Evolutionary conservation across 352 stramenopile genomes (phyloP).

Genomic region (Pythium rhizo-oryzae): DNA sequence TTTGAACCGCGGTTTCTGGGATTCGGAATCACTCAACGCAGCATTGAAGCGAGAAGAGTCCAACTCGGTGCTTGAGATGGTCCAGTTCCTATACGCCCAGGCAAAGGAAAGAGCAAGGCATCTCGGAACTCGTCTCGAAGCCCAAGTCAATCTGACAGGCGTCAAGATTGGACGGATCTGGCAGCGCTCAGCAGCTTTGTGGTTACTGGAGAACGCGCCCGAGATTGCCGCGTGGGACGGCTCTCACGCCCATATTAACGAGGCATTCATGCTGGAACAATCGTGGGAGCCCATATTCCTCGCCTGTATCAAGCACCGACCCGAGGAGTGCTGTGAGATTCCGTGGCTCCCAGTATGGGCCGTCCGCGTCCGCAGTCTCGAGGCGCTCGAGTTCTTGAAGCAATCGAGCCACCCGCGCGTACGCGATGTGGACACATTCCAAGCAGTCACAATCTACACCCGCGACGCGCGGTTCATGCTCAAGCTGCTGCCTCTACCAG

Average conservation of each 20-base stretch:
- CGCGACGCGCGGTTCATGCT: background rate
- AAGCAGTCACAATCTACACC: background rate
- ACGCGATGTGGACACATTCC: background rate
- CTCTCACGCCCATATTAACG: background rate
- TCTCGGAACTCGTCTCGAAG: background rate
- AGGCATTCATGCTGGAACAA: background rate
- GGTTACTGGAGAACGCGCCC: background rate
- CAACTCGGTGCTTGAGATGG: background rate
- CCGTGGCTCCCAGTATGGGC: background rate
- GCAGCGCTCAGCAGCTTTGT: background rate
- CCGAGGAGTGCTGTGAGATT: background rate
- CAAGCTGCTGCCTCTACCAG: background rate
- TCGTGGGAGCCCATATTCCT: background rate
- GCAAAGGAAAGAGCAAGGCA: background rate
- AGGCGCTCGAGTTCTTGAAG: background rate
- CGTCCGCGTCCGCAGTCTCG: background rate
- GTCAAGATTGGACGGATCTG: background rate
- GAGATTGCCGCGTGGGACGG: background rate
- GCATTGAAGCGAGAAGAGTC: background rate
- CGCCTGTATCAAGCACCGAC: background rate
- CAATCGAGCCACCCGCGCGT: background rate
- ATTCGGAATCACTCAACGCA: background rate
- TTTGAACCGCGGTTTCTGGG: background rate
- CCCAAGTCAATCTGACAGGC: background rate
- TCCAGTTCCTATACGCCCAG: background rate